Conservation (phyloP, 768 basidiomycete genomes). For the Naganishia vaughanmartiniae region DNA sequence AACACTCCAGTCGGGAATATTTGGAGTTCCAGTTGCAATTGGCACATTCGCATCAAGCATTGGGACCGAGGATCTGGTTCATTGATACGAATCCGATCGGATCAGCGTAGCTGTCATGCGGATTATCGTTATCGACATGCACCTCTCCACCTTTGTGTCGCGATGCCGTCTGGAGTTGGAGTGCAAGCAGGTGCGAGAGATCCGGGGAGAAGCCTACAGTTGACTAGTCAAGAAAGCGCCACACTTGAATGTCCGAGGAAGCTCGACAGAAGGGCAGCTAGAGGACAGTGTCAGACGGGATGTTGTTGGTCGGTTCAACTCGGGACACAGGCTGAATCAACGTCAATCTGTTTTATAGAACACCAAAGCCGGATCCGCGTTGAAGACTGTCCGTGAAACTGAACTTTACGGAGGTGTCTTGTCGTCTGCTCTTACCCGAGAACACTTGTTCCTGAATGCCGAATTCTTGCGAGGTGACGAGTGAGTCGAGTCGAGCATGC, state of each 20-base stretch:
- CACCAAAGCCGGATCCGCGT: conserved; percentile 76
- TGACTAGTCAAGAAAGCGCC: background rate
- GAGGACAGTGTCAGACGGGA: background rate
- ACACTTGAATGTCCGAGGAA: background rate
- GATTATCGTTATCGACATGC: background rate
- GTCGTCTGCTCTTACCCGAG: conserved; percentile 76
- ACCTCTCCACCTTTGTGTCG: background rate
- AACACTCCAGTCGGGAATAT: background rate
- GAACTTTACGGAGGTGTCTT: conserved; percentile 91
- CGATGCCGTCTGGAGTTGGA: background rate
- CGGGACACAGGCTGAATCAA: background rate
- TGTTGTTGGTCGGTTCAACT: background rate
- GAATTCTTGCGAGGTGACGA: conserved; percentile 95
- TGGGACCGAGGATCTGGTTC: background rate
- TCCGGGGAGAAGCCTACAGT: background rate
- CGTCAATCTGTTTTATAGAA: conserved; percentile 58
- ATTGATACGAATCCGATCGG: background rate
- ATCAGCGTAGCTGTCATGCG: background rate
- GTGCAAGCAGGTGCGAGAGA: background rate
- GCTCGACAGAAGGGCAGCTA: background rate
- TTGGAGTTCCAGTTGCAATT: background rate
- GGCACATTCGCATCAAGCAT: background rate
- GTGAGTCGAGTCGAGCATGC: conserved; percentile 60
- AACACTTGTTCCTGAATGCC: conserved; percentile 87
- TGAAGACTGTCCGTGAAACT: conserved; percentile 85